Base-by-base conservation (phyloP, 2,329 filamentous ascomycete species). In the Colletotrichum sidae region DNA sequence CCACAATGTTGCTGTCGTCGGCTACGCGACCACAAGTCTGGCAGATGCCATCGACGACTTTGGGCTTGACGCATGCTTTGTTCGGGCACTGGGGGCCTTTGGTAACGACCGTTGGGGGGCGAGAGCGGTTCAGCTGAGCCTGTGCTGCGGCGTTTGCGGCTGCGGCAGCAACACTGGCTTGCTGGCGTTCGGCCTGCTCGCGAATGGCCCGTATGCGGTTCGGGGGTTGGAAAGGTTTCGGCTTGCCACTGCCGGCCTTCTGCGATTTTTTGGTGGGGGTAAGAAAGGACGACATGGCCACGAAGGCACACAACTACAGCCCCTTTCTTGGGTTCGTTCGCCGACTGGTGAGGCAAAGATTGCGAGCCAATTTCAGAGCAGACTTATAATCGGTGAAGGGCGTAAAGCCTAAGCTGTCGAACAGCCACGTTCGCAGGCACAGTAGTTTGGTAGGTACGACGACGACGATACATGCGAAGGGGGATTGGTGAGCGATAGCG, bases 1-100 rank as follows among this genome's bases (percentile, higher is more conserved):
- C 88, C 64, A 97, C 94, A 68, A 98, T 97, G 73, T 96, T 94
- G 75, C 89, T 90, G 74, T 96, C 92, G 71, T 92, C 90, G 60
- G 95, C 88, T 70, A 97, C 88, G 66, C 88, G 90, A 84, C 94
- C 95, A 77, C 96, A 98, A 51, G 88, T 91, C 67, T 89, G 88
- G 79, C 96, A 98, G 70, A 92, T 86, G 42, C 88, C 88, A 70
- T 90, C 87, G 56, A 86, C 81, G 54, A 90, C 84, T 60, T 88
- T 84, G 13, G 87, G 86, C 57, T 85, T 85, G n/a, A 81, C 80
- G 75, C 88, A 90, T 53, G 80, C 78, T 65, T 86, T 84, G 73
- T 89, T 90, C 11, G 85, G 85, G 75, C 87, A 90, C 69, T 80
- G 80, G 46, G 76, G 78, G 5, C 80, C 76, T 37, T 76, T 72